A percentile compares a stretch with the other conserved stretches of the same genome.
phyloP scores from a whole-genome alignment of 1,284 basidiomycete species.

The Austropuccinia psidii region DNA sequence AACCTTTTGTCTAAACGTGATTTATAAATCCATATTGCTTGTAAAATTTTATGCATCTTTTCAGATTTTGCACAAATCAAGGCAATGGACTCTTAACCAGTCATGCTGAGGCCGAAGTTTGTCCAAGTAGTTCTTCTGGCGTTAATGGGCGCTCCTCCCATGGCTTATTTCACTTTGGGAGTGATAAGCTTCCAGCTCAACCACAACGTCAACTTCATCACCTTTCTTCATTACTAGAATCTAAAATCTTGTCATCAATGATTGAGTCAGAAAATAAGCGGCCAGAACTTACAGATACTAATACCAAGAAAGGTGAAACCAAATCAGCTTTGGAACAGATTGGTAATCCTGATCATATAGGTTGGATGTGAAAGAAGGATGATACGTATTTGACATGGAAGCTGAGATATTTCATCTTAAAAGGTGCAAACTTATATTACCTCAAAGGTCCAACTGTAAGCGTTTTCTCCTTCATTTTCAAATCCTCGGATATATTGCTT shows the following conservation, averaged over 20 bases:
- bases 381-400: constrained; percentile 94
- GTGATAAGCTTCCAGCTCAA: constrained; percentile 42
- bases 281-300: constrained; percentile 54
- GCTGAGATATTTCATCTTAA: constrained; percentile 83
- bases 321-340: constrained; percentile 68
- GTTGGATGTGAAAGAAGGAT: constrained; percentile 94
- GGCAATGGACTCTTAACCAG: not conserved
- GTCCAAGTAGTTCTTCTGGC: not conserved
- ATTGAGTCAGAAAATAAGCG: constrained; percentile 49
- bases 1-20: not conserved
- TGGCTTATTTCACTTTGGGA: constrained; percentile 16
- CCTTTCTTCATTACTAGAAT: constrained; percentile 38
- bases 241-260: constrained; percentile 38
- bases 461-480: constrained; percentile 38
- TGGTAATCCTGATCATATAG: constrained; percentile 73
- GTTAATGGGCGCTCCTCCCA: not conserved
- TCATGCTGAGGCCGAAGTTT: not conserved
- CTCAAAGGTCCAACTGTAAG: constrained; percentile 66
- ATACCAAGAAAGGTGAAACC: constrained; percentile 32
- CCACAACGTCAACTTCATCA: constrained; percentile 40
- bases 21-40: too few relatives aligned
- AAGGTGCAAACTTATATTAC: constrained; percentile 81
- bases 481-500: not conserved
- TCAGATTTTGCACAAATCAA: too few relatives aligned
- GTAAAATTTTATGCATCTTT: too few relatives aligned